Conservation (phyloP, 2,329 filamentous ascomycete species). For the Neofusicoccum ribis region DNA sequence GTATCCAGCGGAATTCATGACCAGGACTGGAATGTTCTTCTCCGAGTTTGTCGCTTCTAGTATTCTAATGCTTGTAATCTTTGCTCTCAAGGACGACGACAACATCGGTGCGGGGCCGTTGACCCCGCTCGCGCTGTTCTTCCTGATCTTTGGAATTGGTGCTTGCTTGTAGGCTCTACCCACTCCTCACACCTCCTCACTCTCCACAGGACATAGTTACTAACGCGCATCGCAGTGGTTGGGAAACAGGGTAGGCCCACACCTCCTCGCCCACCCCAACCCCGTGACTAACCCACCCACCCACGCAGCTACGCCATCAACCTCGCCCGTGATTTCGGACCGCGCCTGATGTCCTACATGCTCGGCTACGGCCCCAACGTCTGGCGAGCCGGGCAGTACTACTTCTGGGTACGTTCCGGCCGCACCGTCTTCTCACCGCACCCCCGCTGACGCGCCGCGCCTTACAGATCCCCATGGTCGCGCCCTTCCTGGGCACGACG, state of each 20-base stretch:
- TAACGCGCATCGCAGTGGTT: conserved; percentile 43
- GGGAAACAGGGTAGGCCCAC: conserved; percentile 58
- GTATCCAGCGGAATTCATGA: conserved; percentile 64
- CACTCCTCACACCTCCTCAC: too few species aligned
- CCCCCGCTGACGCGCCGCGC: background rate
- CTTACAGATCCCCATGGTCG: conserved; percentile 60
- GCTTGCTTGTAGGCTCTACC: conserved; percentile 52
- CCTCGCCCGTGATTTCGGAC: conserved; percentile 69
- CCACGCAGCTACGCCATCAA: conserved; percentile 56
- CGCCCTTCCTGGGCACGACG: conserved; percentile 62
- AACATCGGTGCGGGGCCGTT: conserved; percentile 45
- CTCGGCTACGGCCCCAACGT: conserved; percentile 66
- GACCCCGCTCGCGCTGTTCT: conserved; percentile 60
- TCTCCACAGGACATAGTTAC: background rate
- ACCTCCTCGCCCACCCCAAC: conserved; percentile 27
- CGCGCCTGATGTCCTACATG: conserved; percentile 66
- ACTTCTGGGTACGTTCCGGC: conserved; percentile 55
- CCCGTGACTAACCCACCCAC: conserved; percentile 32
- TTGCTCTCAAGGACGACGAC: conserved; percentile 61
- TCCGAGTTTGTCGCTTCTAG: conserved; percentile 68
- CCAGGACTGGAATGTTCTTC: conserved; percentile 67
- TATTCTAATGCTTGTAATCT: conserved; percentile 70
- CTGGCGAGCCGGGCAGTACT: conserved; percentile 64
- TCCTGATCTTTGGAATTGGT: conserved; percentile 68
- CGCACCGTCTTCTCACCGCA: conserved; percentile 13